Base-by-base conservation (phyloP, 768 basidiomycete species). In the Suillus sp. region DNA sequence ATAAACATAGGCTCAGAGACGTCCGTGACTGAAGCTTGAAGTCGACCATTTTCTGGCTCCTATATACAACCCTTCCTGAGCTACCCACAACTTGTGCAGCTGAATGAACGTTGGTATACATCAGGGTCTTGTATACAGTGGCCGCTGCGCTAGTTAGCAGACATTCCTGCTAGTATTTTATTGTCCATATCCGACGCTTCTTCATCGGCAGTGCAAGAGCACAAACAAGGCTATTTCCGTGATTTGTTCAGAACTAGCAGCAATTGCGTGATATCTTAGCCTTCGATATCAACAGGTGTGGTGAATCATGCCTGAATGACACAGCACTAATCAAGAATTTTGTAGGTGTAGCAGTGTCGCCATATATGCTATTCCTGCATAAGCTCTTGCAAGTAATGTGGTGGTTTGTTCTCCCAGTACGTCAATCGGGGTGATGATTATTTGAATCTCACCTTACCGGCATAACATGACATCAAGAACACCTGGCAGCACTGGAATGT, bases 381-480 rank as follows among this genome's bases (percentile, higher is more conserved):
- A 67, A 13, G 66, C 66, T 30, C 63, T 61, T 0, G 47, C 48
- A 1, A 69, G 47, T 14, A 37, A 18, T 0, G 14, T n/a, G 0
- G 62, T 62, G 62, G 68, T 72, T 45, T 72, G 72, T 43, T 63
- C 64, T 3, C 71, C 66, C 2, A 74, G 66, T 2, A 74, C 14
- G 43, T 73, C 72, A 1, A 74, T 43, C 3, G 70, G 67, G 1
- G 72, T 72, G 7, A 74, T 60, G 14, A 75, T 67, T 25, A 76
- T 64, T 61, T 75, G 69, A 4, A 74, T 57, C 1, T 60, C 60
- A 5, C 60, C 57, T 0, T 62, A 47, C 0, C 35, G 11, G 43
- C 73, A 72, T 0, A 78, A 59, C 4, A 60, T 2, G 74, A 72
- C 27, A 77, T 70, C 72, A 71, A 75, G 62, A 78, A 78, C 0